Percentiles rank a stretch among this genome's conserved stretches.
These are phyloP conservation scores for Urochloa ruziziensis DNA, from an alignment of 176 grass and related monocot species.

Conservation along the genomic window DNA sequence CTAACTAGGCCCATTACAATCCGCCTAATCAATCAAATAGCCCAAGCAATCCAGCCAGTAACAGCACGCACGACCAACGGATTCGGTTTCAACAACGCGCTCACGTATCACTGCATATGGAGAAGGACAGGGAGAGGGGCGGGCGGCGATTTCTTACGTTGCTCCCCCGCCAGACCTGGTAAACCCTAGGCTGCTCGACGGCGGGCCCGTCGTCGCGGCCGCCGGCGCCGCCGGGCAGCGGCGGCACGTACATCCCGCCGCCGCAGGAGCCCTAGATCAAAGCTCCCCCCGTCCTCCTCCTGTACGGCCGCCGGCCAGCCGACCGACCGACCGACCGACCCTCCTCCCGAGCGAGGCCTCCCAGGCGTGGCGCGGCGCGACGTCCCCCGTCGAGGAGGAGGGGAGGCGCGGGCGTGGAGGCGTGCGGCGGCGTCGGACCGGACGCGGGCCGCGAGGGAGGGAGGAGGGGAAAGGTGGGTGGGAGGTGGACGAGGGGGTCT, in stretches of 20 bases:
- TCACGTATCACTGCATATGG: neutral
- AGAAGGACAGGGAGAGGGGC: neutral
- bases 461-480: neutral
- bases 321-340: neutral
- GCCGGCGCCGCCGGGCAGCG: slow-evolving; percentile 26
- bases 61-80: neutral
- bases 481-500: neutral
- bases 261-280: slow-evolving; percentile 12
- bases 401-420: neutral
- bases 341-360: neutral
- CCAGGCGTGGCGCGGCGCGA: neutral
- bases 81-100: neutral
- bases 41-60: neutral
- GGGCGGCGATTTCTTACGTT: slow-evolving; percentile 66
- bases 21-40: neutral
- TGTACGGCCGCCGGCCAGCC: neutral
- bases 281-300: slow-evolving; percentile 12
- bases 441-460: neutral
- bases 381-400: slow-evolving; percentile 13
- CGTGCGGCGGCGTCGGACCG: neutral
- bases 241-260: slow-evolving; percentile 60
- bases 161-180: slow-evolving; percentile 87
- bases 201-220: neutral
- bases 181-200: slow-evolving; percentile 79
- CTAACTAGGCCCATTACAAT: neutral